Base-by-base conservation (phyloP, 305 asterid species). In the Solanum hybrid region DNA sequence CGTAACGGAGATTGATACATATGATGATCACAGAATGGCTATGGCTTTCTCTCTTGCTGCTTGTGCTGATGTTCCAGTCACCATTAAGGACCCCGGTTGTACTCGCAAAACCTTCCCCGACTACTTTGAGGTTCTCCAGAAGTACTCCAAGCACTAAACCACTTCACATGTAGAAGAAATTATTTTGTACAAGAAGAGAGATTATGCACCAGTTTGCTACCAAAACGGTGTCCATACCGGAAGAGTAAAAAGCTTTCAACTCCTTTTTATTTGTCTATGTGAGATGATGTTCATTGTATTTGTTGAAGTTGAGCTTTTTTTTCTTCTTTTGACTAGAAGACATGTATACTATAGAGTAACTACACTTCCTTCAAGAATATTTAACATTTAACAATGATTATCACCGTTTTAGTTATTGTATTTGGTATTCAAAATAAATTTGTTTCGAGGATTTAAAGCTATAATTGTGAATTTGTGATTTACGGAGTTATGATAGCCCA, bases 41-140 rank as follows among this genome's bases (percentile, higher is more conserved):
- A 98, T 98, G 99, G 98, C 99, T 34, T 97, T 98, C 89, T 98
- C 99, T 75, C 98, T 96, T 8, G 98, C 98, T 10, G 99, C 99
- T 27, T 97, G 99, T 89, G 96, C 97, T 24, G 99, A 96, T 56
- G 98, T 97, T 78, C 99, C 99, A 0, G 98, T 98, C 42, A 96
- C 99, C 7, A 96, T 98, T 92, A 94, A 91, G 42, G 99, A 97
- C 89, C 99, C 99, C 0, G 94, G 96, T 10, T 97, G 99, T 91
- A 98, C 99, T 40, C 97, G 99, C 31, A 98, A 96, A 91, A 96
- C 99, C 19, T 95, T 96, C 95, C 99, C 99, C 0, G 89, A 94
- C 89, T 98, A 97, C 89, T 36, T 42, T 85, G 86, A 38, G 12
- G 98, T 97, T 66, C 97, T 96, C 15, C 91, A 94, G 26, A 91